phyloP scores from a whole-genome alignment of 129 eudicot genomes.

The Erigeron canadensis region DNA sequence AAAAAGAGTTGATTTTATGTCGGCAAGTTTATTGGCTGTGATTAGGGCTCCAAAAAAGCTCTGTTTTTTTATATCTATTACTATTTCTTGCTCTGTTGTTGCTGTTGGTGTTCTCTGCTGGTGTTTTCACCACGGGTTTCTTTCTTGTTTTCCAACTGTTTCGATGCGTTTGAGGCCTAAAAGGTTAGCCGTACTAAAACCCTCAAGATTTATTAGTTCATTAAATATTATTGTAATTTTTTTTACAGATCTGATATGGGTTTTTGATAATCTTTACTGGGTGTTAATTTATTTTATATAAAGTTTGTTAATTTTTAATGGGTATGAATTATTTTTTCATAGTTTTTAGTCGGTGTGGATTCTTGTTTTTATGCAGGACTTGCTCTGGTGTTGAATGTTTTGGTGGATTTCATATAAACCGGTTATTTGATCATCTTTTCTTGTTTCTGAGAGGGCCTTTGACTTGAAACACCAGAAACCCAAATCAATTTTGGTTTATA shows the following conservation, averaged over 20 bases:
- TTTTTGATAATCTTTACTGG: neutral
- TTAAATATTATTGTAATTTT: neutral
- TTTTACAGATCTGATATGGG: conserved; percentile 12
- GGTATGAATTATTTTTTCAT: neutral
- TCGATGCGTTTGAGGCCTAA: conserved; percentile 99
- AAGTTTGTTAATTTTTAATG: neutral
- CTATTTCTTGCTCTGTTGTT: conserved; percentile 23
- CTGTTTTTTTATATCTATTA: conserved; percentile 26
- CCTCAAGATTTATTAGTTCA: neutral
- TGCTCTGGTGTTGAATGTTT: conserved; percentile 96
- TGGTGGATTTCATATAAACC: conserved; percentile 82
- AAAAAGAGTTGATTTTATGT: conserved; percentile 60
- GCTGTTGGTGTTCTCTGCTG: conserved; percentile 48
- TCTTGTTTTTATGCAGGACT: conserved; percentile 73
- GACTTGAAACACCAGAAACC: conserved; percentile 34
- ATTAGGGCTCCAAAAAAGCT: conserved; percentile 58
- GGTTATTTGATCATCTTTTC: conserved; percentile 57
- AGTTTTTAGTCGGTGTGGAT: neutral
- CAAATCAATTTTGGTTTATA: neutral
- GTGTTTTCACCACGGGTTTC: conserved; percentile 51
- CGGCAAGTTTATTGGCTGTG: conserved; percentile 56
- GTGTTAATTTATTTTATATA: neutral
- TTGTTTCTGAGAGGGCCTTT: conserved; percentile 80
- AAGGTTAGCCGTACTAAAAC: conserved; percentile 41
- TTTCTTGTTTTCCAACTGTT: conserved; percentile 45